Conservation (phyloP, 129 eudicot species). For the Mikania micrantha region DNA sequence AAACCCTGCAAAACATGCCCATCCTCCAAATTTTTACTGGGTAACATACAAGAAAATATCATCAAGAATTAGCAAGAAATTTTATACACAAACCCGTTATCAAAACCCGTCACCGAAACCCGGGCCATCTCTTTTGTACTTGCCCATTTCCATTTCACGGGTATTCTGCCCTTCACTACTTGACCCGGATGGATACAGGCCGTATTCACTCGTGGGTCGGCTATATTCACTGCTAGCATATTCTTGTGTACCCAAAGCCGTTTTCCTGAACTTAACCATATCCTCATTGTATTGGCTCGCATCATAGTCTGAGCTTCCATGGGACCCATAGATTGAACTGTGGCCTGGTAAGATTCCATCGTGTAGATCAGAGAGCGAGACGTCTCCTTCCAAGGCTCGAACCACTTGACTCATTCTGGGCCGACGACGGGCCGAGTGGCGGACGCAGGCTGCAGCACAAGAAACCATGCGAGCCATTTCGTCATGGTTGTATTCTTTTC, state of each 20-base stretch:
- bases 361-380: constrained; percentile 75
- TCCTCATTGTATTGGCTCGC: constrained; percentile 75
- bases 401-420: constrained; percentile 99
- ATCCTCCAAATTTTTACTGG: constrained; percentile 18
- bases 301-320: constrained; percentile 87
- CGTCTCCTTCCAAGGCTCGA: constrained; percentile 90
- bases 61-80: constrained; percentile 25
- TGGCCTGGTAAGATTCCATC: constrained; percentile 82
- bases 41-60: constrained; percentile 20
- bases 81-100: constrained; percentile 20
- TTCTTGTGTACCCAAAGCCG: constrained; percentile 76
- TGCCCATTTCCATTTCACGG: constrained; percentile 80
- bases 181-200: constrained; percentile 79
- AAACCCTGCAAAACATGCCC: constrained; percentile 16
- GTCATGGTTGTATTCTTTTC: constrained; percentile 44
- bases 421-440: constrained; percentile 87
- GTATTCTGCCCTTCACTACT: constrained; percentile 84
- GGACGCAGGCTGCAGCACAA: constrained; percentile 95
- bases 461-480: constrained; percentile 95
- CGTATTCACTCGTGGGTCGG: constrained; percentile 86
- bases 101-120: constrained; percentile 47
- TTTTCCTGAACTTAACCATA: constrained; percentile 70
- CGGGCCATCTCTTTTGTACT: constrained; percentile 44
- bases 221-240: constrained; percentile 77
- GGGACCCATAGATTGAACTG: constrained; percentile 60